Evolutionary conservation across 306 rosid species (phyloP).

Genomic region (Pterocarpus macrocarpus): DNA sequence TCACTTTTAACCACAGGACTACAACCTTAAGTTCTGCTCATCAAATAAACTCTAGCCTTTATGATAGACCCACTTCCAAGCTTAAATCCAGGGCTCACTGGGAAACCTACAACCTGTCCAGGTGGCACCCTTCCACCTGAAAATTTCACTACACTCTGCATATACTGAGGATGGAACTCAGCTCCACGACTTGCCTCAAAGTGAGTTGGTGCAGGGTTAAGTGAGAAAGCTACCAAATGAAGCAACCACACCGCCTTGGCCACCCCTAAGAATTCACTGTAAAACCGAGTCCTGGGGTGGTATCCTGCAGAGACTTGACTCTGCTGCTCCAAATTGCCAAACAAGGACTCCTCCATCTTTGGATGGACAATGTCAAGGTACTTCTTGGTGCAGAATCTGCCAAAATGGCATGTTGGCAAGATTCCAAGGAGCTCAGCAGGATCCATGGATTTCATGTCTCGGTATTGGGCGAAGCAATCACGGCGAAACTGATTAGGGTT

Average conservation of each 20-base stretch:
- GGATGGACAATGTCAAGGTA: conserved; percentile 88
- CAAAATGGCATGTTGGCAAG: conserved; percentile 85
- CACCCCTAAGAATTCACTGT: conserved; percentile 71
- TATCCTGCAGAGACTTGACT: conserved; percentile 69
- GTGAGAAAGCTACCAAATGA: conserved; percentile 89
- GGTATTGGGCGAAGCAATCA: conserved; percentile 82
- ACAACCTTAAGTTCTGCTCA: conserved; percentile 55
- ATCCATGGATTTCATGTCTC: conserved; percentile 92
- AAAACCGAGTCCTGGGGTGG: conserved; percentile 87
- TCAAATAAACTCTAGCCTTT: conserved; percentile 83
- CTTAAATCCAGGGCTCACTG: conserved; percentile 92
- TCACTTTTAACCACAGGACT: not conserved
- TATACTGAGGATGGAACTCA: conserved; percentile 77
- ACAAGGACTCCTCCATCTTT: conserved; percentile 97
- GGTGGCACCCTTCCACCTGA: conserved; percentile 67
- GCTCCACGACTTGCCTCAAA: conserved; percentile 94
- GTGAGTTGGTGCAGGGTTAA: conserved; percentile 84
- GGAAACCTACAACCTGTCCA: conserved; percentile 81
- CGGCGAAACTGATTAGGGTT: conserved; percentile 88
- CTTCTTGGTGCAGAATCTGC: conserved; percentile 89
- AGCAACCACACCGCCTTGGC: conserved; percentile 92
- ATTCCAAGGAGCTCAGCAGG: conserved; percentile 92
- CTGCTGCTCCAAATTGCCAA: conserved; percentile 88
- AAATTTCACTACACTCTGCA: conserved; percentile 84
- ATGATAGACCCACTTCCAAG: conserved; percentile 81